Base-by-base conservation (phyloP, 768 basidiomycete species). In the Leccinellum rugosiceps region DNA sequence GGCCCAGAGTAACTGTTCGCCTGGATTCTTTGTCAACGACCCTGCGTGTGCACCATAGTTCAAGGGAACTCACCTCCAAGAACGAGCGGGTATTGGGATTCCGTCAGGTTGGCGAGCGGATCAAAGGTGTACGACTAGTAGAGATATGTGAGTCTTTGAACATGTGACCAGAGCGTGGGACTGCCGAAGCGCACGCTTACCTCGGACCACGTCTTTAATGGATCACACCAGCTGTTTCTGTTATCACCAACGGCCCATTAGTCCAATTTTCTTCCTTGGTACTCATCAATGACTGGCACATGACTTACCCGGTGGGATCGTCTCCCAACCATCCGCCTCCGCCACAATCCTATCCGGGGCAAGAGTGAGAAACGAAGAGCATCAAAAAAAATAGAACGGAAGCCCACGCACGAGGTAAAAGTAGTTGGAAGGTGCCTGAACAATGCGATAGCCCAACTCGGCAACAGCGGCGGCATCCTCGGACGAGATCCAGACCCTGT, bases 181-280 rank as follows among this genome's bases (percentile, higher is more conserved):
- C 48, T 4, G 25, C 30, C 17, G 35, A 17, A 21, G 19, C 58
- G 34, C 54, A 7, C 23, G 9, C 75, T 64, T 52, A 80, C 78
- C 64, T 74, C 60, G 52, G 77, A 74, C 81, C 82, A 84, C 13
- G 77, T 72, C 67, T 81, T 82, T 75, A 78, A 81, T 4, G 79
- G 79, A 57, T 78, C 76, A 61, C 77, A 80, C 80, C 81, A 82
- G 50, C 74, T 74, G 50, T 74, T 78, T 28, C 74, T 75, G 52
- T 58, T 23, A 49, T 10, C 7, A 31, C 8, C 4, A 25, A 14
- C 53, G 28, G 44, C 9, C 15, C 30, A 15, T 68, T 38, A 62
- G 51, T 41, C 23, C n/a, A 26, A 0, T 4, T 41, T 11, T n/a
- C 10, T 41, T 47, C 13, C 13, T 14, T 38, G 25, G 17, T 23